Percentiles rank a stretch among this genome's conserved stretches.
Evolutionary conservation across 1,284 basidiomycete species (phyloP).

Genomic region (Hemileia vastatrix): DNA sequence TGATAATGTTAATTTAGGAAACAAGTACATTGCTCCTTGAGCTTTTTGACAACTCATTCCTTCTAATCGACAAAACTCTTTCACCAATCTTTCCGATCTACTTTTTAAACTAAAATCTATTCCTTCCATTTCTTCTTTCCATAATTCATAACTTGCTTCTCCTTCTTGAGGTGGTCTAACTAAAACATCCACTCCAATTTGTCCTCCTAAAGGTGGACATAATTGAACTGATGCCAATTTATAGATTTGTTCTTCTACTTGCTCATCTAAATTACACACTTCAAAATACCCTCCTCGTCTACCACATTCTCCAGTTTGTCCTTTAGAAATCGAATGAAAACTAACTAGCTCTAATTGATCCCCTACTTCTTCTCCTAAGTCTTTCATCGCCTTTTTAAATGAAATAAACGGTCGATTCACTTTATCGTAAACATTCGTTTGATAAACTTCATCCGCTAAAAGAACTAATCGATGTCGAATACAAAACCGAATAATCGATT

Average conservation of each 20-base stretch:
- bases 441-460: constrained; percentile 91
- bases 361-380: constrained; percentile 52
- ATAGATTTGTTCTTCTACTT: constrained; percentile 74
- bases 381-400: constrained; percentile 74
- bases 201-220: constrained; percentile 77
- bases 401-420: constrained; percentile 66
- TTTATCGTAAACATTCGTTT: constrained; percentile 69
- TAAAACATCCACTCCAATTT: constrained; percentile 83
- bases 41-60: constrained; percentile 78
- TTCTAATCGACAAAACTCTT: constrained; percentile 62
- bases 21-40: constrained; percentile 80
- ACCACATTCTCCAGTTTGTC: constrained; percentile 85
- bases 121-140: constrained; percentile 66
- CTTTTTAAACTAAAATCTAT: constrained; percentile 65
- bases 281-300: constrained; percentile 90
- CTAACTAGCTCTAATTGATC: constrained; percentile 64
- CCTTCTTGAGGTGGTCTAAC: constrained; percentile 71
- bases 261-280: constrained; percentile 63
- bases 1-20: constrained; percentile 64
- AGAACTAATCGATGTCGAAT: constrained; percentile 75
- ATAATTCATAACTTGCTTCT: constrained; percentile 63
- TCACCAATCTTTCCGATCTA: constrained; percentile 63
- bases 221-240: constrained; percentile 85
- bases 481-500: constrained; percentile 65
- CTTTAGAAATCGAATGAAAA: constrained; percentile 93